Base-by-base conservation (phyloP, 306 rosid species). In the Mimosa bimucronata region DNA sequence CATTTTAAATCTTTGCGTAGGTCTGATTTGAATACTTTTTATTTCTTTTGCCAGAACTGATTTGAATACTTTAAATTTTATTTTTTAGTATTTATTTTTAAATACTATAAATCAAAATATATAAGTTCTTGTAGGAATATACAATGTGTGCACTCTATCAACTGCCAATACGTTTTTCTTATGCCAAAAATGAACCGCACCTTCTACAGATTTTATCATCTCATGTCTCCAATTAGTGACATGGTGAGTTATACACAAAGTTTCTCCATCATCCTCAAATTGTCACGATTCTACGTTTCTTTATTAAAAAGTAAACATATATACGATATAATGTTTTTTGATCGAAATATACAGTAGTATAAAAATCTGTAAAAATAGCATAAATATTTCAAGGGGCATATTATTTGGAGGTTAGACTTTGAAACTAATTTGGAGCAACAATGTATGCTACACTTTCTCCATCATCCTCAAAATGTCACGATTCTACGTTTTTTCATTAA, bases 151-250 rank as follows among this genome's bases (percentile, higher is more conserved):
- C 23, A 14, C 42, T 30, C 25, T 64, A 29, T 23, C 37, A 52
- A 46, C 31, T 57, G 61, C 21, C 50, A 48, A 28, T 79, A 16
- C 75, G 38, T 19, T 69, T 44, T 61, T 9, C 31, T 41, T 26
- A 25, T 66, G 4, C 45, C 13, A 45, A 28, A 61, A 70, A 25
- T 13, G 55, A 5, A 23, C n/a, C 37, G 74, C 37, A 70, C 23
- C 75, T 42, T 25, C 58, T 13, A 14, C 40, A 2, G 1, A 25
- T 25, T 44, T 7, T 12, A 26, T 25, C 37, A 70, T 84, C 84
- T 72, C 55, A 65, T 52, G 44, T 65, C 53, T 21, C 2, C 67
- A 18, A 52, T 73, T 57, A 23, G 67, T 66, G 67, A 66, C 61
- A 73, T 6, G 23, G 60, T 25, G 16, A 11, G 40, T 73, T 75